A percentile compares a stretch with the other conserved stretches of the same genome.
These are phyloP conservation scores for Penicillium sp. DNA, from an alignment of 2,329 filamentous ascomycete species.

Conservation along the genomic window DNA sequence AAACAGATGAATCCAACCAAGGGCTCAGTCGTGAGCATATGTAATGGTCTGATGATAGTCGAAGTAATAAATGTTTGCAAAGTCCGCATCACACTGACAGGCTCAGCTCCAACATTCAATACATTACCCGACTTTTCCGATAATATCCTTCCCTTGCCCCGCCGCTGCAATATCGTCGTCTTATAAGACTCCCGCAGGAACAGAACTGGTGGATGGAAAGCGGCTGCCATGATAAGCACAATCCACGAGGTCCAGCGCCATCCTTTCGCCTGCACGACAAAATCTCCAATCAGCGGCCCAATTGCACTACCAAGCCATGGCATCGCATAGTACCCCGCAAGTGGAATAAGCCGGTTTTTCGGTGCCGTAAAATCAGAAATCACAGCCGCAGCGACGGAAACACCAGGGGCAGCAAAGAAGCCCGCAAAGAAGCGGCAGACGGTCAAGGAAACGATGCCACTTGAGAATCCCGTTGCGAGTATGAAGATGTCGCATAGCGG, in stretches of 20 bases:
- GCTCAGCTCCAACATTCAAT: not conserved
- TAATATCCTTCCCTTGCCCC: not conserved
- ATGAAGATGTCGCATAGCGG: slow-evolving; percentile 53
- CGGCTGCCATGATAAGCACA: slow-evolving; percentile 63
- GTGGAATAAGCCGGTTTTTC: slow-evolving; percentile 4
- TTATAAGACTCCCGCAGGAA: slow-evolving; percentile 67
- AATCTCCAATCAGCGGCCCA: slow-evolving; percentile 69
- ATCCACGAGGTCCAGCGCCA: slow-evolving; percentile 76
- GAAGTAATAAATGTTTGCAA: slow-evolving; percentile 18
- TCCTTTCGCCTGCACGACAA: slow-evolving; percentile 61
- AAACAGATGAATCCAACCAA: slow-evolving; percentile 68
- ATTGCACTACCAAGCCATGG: slow-evolving; percentile 15
- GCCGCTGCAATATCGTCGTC: slow-evolving; percentile 27
- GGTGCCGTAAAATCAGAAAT: slow-evolving; percentile 57
- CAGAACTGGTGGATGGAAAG: slow-evolving; percentile 59
- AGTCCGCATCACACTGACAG: not conserved
- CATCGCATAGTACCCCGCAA: slow-evolving; percentile 19
- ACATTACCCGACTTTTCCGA: not conserved
- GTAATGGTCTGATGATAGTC: slow-evolving; percentile 55
- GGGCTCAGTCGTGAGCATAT: slow-evolving; percentile 67
- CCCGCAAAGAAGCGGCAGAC: slow-evolving; percentile 76
- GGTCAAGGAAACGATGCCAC: slow-evolving; percentile 68
- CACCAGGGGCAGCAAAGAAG: slow-evolving; percentile 53
- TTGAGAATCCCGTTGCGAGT: slow-evolving; percentile 46
- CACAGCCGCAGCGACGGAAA: slow-evolving; percentile 69